Conservation (phyloP, 805 yeast species). For the Cyberlindnera lachancei region DNA sequence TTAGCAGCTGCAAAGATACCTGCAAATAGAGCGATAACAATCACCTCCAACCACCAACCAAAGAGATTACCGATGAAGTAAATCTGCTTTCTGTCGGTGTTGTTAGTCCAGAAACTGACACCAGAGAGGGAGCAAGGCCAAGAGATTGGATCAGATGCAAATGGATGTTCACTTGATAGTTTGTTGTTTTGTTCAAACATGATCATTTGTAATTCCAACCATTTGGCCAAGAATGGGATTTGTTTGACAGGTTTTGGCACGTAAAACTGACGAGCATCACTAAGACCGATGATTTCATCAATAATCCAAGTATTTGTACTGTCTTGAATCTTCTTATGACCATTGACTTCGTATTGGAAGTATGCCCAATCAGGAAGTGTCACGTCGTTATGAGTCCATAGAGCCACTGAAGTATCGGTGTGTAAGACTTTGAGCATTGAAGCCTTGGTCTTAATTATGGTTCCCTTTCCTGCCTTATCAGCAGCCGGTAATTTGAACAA, state of each 20-base stretch:
- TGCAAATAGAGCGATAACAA: conserved; percentile 52
- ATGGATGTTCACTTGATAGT: conserved; percentile 84
- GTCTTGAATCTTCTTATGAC: conserved; percentile 75
- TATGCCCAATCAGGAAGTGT: conserved; percentile 93
- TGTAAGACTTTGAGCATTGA: conserved; percentile 68
- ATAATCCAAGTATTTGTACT: conserved; percentile 66
- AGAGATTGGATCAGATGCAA: conserved; percentile 81
- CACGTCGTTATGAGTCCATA: conserved; percentile 87
- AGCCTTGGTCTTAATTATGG: conserved; percentile 59
- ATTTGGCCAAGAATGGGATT: conserved; percentile 74
- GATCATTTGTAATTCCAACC: conserved; percentile 78
- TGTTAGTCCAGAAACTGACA: conserved; percentile 92
- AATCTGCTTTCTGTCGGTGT: conserved; percentile 61
- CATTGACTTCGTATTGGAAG: conserved; percentile 88
- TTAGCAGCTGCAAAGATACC: conserved; percentile 70
- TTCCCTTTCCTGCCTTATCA: conserved; percentile 42
- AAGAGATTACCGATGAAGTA: conserved; percentile 84
- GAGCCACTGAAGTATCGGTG: conserved; percentile 79
- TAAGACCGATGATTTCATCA: conserved; percentile 59
- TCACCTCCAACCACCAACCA: conserved; percentile 84
- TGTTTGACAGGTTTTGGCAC: conserved; percentile 56
- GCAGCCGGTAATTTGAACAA: conserved; percentile 65
- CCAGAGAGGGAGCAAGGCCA: conserved; percentile 93
- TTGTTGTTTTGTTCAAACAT: conserved; percentile 94
- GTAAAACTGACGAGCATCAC: conserved; percentile 55